Evolutionary conservation across 805 yeast genomes (phyloP).

Genomic region (Candida glaebosa): DNA sequence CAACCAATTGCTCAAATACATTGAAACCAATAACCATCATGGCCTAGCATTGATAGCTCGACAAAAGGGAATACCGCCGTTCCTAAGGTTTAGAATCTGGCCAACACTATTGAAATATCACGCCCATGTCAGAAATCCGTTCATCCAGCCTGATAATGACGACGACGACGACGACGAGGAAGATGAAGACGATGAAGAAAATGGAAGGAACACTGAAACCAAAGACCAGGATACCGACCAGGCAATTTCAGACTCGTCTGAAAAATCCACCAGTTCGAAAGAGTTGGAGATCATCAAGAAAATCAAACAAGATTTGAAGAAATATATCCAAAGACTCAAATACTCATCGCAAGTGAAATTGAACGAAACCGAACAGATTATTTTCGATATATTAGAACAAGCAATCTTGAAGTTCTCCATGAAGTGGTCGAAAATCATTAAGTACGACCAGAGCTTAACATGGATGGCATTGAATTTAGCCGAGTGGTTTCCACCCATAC

Average conservation of each 20-base stretch:
- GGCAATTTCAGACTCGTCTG: neutral
- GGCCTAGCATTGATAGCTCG: constrained; percentile 79
- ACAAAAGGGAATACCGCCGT: constrained; percentile 82
- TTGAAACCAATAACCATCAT: constrained; percentile 60
- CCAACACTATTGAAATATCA: constrained; percentile 77
- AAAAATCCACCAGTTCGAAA: neutral
- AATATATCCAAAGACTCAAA: constrained; percentile 52
- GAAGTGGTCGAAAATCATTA: constrained; percentile 77
- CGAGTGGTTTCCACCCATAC: constrained; percentile 79
- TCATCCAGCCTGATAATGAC: constrained; percentile 57
- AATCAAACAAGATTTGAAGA: constrained; percentile 56
- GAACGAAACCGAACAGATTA: constrained; percentile 45
- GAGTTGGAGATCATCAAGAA: constrained; percentile 25
- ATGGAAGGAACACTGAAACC: constrained; percentile 1
- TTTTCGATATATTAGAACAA: constrained; percentile 54
- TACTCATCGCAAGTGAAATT: constrained; percentile 21
- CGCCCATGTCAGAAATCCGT: constrained; percentile 80
- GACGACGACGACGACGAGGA: constrained; percentile 1
- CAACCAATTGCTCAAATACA: constrained; percentile 51
- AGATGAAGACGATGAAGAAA: neutral
- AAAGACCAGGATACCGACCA: constrained; percentile 1
- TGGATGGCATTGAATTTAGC: constrained; percentile 89
- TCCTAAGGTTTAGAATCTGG: constrained; percentile 77
- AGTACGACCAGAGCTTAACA: constrained; percentile 76
- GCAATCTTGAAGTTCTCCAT: constrained; percentile 61